Evolutionary conservation across 225 moss, liverwort and hornwort species (phyloP).

Genomic region (Pseudisothecium myosuroides): DNA sequence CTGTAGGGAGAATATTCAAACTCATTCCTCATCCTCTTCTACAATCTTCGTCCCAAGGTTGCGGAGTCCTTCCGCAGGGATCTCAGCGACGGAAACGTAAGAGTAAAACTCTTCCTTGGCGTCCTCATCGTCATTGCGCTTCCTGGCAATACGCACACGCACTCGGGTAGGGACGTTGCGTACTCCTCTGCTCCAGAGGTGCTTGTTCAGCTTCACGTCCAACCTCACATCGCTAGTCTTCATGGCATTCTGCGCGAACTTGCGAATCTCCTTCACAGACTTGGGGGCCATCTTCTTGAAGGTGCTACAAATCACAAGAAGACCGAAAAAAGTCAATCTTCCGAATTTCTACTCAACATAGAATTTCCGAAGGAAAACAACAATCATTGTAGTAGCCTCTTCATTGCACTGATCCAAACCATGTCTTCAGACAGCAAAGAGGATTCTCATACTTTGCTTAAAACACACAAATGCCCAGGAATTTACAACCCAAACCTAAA

Average conservation of each 20-base stretch:
- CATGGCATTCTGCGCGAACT: constrained; percentile 43
- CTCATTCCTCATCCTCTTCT: constrained; percentile 45
- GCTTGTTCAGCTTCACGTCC: constrained; percentile 54
- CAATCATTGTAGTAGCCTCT: background rate
- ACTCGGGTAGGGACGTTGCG: constrained; percentile 43
- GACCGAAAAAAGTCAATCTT: background rate
- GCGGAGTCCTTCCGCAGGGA: constrained; percentile 28
- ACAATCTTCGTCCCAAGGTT: constrained; percentile 46
- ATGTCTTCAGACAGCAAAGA: background rate
- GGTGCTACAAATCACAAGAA: constrained; percentile 18
- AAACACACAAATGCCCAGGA: background rate
- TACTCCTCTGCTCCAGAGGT: constrained; percentile 47
- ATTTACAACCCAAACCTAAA: background rate
- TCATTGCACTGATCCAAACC: background rate
- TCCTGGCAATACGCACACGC: constrained; percentile 49
- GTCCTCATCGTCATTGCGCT: constrained; percentile 50
- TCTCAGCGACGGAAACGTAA: constrained; percentile 32
- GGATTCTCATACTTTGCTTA: background rate
- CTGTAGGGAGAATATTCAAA: background rate
- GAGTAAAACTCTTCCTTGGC: constrained; percentile 53
- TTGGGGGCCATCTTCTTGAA: constrained; percentile 55
- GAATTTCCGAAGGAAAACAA: background rate
- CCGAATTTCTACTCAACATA: background rate
- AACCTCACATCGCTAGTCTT: constrained; percentile 44
- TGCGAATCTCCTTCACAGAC: constrained; percentile 51